Evolutionary conservation across 441 rosid species (phyloP).

Genomic region (Euphorbia celastroides): DNA sequence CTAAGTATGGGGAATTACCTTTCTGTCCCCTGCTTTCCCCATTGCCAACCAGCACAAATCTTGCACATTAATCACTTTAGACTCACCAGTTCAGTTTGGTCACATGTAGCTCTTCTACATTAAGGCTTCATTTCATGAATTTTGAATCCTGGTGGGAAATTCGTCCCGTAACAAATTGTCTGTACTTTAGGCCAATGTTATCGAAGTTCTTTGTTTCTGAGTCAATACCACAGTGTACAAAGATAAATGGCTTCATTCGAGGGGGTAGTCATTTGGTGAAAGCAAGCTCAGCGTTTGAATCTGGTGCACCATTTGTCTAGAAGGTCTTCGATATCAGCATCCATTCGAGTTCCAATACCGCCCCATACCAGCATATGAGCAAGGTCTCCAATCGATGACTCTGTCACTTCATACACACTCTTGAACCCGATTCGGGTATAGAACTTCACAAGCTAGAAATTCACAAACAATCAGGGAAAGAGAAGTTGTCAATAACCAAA

Average conservation of each 20-base stretch:
- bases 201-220: not conserved
- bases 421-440: slow-evolving; percentile 69
- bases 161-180: not conserved
- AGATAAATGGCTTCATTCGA: not conserved
- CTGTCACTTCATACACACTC: slow-evolving; percentile 67
- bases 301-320: slow-evolving; percentile 65
- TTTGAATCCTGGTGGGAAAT: not conserved
- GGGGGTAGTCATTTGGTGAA: slow-evolving; percentile 1
- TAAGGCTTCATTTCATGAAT: not conserved
- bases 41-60: not conserved
- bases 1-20: too few relatives aligned
- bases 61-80: not conserved
- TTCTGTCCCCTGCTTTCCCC: not conserved
- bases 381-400: slow-evolving; percentile 63
- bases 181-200: not conserved
- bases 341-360: slow-evolving; percentile 90
- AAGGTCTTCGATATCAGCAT: slow-evolving; percentile 62
- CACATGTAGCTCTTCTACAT: too few relatives aligned
- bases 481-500: too few relatives aligned
- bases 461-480: not conserved
- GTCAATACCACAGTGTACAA: not conserved
- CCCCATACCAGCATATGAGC: slow-evolving; percentile 90
- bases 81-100: not conserved
- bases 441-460: slow-evolving; percentile 68
- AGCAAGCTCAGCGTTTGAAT: slow-evolving; percentile 32